A percentile compares a stretch with the other conserved stretches of the same genome.
Evolutionary conservation across 1,284 basidiomycete species (phyloP).

Genomic region (Waitea zeae): DNA sequence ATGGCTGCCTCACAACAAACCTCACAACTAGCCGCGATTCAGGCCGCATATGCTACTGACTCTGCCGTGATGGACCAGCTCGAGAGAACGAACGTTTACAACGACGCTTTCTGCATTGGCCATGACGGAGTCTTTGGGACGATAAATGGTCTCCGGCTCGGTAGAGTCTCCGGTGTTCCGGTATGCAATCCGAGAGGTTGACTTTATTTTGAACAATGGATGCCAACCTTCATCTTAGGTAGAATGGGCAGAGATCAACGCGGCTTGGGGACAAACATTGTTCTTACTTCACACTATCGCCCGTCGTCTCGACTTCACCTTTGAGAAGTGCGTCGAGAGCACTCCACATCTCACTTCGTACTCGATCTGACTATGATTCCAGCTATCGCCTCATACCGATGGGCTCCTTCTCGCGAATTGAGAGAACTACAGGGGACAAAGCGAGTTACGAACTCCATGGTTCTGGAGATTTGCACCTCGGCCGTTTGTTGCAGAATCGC

Average conservation of each 20-base stretch:
- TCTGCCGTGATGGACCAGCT: constrained; percentile 68
- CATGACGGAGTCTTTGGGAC: constrained; percentile 90
- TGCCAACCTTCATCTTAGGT: constrained; percentile 29
- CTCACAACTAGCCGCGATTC: constrained; percentile 51
- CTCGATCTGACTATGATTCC: constrained; percentile 6
- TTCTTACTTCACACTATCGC: constrained; percentile 83
- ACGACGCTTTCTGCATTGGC: constrained; percentile 96
- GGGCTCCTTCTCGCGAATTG: constrained; percentile 86
- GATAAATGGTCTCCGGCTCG: constrained; percentile 89
- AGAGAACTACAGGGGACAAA: constrained; percentile 71
- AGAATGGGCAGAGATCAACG: constrained; percentile 98
- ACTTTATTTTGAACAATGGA: constrained; percentile 3
- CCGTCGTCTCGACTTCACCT: constrained; percentile 74
- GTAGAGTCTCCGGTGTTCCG: constrained; percentile 64
- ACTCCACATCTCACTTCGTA: constrained; percentile 2
- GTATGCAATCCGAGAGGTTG: constrained; percentile 33
- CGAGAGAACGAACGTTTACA: constrained; percentile 92
- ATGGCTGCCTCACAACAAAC: constrained; percentile 47
- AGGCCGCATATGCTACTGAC: constrained; percentile 62
- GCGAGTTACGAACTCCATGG: constrained; percentile 79
- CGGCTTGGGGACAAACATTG: constrained; percentile 95
- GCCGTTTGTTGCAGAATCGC: constrained; percentile 81
- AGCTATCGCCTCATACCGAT: constrained; percentile 84
- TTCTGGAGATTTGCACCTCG: constrained; percentile 79
- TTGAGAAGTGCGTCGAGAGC: constrained; percentile 59